Evolutionary conservation across 306 rosid genomes (phyloP), one percentile per base, ranked within the genome.

Genomic region (Quercus ilex): DNA sequence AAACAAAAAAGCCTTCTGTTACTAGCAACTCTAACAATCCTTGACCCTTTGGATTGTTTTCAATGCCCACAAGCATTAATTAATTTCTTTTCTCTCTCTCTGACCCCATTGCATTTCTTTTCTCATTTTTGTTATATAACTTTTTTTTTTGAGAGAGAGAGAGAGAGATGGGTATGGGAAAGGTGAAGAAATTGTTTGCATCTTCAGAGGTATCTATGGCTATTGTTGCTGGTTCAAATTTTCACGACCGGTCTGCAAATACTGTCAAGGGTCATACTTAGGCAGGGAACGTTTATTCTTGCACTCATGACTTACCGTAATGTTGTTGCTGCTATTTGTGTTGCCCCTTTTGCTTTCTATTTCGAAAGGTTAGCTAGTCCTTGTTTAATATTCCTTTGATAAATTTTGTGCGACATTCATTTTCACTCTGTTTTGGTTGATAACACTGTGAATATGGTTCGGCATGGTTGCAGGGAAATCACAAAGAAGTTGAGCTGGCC

Each of bases 321-420:
- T 15, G 4, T 78, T 17, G 91, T 93, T 71, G 94, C 90, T 20
- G 87, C 97, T 2, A 2, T 93, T 3, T 87, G 86, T 75, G 92
- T 93, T 74, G 90, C 86, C 5, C 93, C 97, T 11, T 83, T 91
- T 71, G 98, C 94, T 15, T 78, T 91, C 49, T 88, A 76, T 53
- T 80, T 88, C 43, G 93, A 93, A 81, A 87, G 93, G 97, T 82
- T 73, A 11, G 0, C 13, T 57, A 33, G 11, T 38, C 7, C 30
- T 7, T 33, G 38, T 3, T 21, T 43, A 43, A 5, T 33, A 33
- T 33, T 33, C 38, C 38, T 33, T 19, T 69, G 1, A 19, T 67
- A 13, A 0, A 4, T 70, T 1, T 70, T 1, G 38, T 33, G 38
- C 5, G 38, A 33, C 35, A 0, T 19, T 38, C 6, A 51, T 18